phyloP scores from a whole-genome alignment of 768 basidiomycete genomes.

The Cystobasidium tubakii region DNA sequence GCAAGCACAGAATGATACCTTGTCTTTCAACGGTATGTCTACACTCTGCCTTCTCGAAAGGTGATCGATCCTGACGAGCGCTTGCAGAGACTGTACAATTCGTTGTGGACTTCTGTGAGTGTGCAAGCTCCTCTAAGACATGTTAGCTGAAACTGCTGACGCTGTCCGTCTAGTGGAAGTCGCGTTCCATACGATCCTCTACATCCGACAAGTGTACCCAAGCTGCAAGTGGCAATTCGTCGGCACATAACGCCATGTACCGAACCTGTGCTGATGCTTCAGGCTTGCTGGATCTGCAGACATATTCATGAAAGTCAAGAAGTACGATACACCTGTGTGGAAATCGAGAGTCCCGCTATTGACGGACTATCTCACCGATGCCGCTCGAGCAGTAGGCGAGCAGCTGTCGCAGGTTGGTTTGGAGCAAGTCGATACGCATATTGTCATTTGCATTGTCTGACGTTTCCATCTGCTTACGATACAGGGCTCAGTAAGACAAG shows the following conservation, averaged over 20 bases:
- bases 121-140: not conserved
- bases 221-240: conserved; percentile 46
- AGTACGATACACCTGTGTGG: conserved; percentile 83
- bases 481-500: conserved; percentile 72
- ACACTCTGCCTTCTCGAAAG: not conserved
- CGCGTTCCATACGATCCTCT: conserved; percentile 84
- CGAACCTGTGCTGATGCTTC: no score
- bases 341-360: conserved; percentile 85
- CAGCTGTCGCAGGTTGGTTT: conserved; percentile 54
- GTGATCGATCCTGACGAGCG: not conserved
- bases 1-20: not conserved
- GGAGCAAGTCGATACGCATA: no score
- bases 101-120: conserved; percentile 43
- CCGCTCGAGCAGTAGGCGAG: conserved; percentile 71
- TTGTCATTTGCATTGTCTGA: no score
- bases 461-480: conserved; percentile 35
- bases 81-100: conserved; percentile 41
- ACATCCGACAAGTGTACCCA: conserved; percentile 83
- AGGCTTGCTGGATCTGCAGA: no score
- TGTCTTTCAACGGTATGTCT: conserved; percentile 31
- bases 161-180: conserved; percentile 67
- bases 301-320: conserved; percentile 77
- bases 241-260: not conserved
- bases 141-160: not conserved
- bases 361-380: conserved; percentile 82